phyloP scores from a whole-genome alignment of 1,284 basidiomycete species.

The Fomitopsis betulina region DNA sequence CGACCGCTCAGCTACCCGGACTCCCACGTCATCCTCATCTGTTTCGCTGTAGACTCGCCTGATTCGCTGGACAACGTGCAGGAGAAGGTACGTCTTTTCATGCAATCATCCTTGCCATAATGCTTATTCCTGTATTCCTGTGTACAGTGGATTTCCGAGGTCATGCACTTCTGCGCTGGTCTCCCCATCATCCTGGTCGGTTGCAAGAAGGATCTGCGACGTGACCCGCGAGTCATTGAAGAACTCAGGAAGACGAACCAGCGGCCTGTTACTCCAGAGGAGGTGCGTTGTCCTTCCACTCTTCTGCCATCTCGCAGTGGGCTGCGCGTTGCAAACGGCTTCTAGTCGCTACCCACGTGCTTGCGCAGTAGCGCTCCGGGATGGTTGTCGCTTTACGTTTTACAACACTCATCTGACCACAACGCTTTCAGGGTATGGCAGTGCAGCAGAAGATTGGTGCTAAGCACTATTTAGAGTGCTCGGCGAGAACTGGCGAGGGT shows the following conservation, averaged over 20 bases:
- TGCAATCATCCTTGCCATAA: not conserved
- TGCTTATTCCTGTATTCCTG: not conserved
- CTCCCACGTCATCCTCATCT: slow-evolving; percentile 77
- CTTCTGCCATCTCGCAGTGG: not conserved
- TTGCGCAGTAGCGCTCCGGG: slow-evolving; percentile 2
- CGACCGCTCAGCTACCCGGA: slow-evolving; percentile 74
- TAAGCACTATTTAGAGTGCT: slow-evolving; percentile 72
- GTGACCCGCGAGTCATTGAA: slow-evolving; percentile 48
- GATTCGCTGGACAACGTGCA: slow-evolving; percentile 79
- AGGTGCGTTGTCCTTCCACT: slow-evolving; percentile 32
- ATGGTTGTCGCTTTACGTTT: not conserved
- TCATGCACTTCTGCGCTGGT: slow-evolving; percentile 74
- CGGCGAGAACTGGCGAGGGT: slow-evolving; percentile 67
- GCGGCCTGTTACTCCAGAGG: slow-evolving; percentile 53
- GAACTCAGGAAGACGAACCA: slow-evolving; percentile 61
- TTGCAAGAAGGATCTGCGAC: slow-evolving; percentile 72
- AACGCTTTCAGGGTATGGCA: slow-evolving; percentile 51
- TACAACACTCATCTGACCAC: not conserved
- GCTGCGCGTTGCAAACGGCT: not conserved
- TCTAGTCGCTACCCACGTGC: slow-evolving; percentile 3
- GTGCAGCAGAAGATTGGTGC: slow-evolving; percentile 75
- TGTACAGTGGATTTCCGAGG: slow-evolving; percentile 72
- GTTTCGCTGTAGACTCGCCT: slow-evolving; percentile 75
- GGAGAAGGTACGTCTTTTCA: slow-evolving; percentile 55
- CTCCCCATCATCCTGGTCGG: slow-evolving; percentile 75